phyloP scores from a whole-genome alignment of 768 basidiomycete species.

The Solioccasus polychromus region DNA sequence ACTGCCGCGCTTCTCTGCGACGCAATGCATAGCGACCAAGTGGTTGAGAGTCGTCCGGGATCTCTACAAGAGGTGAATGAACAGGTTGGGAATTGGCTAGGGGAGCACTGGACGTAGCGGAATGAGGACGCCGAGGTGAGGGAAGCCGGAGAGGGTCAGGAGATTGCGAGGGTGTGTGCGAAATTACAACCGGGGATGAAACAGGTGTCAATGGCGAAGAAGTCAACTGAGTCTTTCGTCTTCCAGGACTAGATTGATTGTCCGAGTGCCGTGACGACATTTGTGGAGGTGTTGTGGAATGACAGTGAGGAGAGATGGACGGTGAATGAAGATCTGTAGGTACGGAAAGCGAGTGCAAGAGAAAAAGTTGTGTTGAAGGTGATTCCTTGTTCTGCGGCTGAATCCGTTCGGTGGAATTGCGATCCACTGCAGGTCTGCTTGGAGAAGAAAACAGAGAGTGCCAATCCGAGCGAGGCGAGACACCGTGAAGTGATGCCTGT shows the following conservation, averaged over 20 bases:
- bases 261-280: conserved; percentile 13
- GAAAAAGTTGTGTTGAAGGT: not conserved
- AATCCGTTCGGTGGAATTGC: not conserved
- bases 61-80: conserved; percentile 4
- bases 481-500: not conserved
- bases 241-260: conserved; percentile 1
- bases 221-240: not conserved
- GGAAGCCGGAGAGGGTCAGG: conserved; percentile 24
- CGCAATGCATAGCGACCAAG: conserved; percentile 53
- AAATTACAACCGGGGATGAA: conserved; percentile 13
- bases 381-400: not conserved
- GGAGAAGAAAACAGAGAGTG: conserved; percentile 23
- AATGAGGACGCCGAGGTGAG: conserved; percentile 4
- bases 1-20: conserved; percentile 49
- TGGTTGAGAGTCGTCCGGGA: conserved; percentile 18
- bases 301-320: conserved; percentile 14
- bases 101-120: conserved; percentile 2
- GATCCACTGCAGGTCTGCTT: not conserved
- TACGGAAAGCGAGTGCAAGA: conserved; percentile 12
- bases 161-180: conserved; percentile 11
- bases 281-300: conserved; percentile 17
- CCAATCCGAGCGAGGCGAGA: conserved; percentile 9
- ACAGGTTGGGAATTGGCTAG: not conserved
- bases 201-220: conserved; percentile 24
- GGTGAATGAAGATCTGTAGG: conserved; percentile 12